phyloP scores from a whole-genome alignment of 2,329 filamentous ascomycete genomes.

The Phaeoacremonium minimum region DNA sequence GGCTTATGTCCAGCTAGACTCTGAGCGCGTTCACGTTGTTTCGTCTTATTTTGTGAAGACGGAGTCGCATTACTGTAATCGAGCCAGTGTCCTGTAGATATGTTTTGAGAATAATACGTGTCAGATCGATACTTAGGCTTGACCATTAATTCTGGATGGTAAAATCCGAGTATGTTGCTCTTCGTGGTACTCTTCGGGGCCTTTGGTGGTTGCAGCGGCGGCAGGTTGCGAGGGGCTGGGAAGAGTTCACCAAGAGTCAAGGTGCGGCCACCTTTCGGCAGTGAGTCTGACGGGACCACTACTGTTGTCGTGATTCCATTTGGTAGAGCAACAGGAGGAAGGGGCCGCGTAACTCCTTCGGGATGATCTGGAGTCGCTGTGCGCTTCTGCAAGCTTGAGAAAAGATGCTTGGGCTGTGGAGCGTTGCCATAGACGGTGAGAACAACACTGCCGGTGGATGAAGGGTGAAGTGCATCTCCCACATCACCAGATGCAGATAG shows the following conservation, averaged over 20 bases:
- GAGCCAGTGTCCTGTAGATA: slow-evolving; percentile 67
- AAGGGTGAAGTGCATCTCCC: slow-evolving; percentile 32
- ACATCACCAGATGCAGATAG: slow-evolving; percentile 19
- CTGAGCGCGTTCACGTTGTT: slow-evolving; percentile 68
- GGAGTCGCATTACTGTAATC: slow-evolving; percentile 63
- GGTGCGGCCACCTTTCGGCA: slow-evolving; percentile 44
- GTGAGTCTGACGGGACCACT: slow-evolving; percentile 44
- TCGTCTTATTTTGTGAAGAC: slow-evolving; percentile 50
- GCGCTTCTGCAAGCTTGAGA: slow-evolving; percentile 73
- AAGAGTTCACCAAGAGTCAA: slow-evolving; percentile 72
- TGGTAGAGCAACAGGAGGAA: slow-evolving; percentile 66
- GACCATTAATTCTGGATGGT: slow-evolving; percentile 35
- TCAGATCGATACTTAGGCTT: slow-evolving; percentile 49
- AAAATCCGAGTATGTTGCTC: slow-evolving; percentile 34
- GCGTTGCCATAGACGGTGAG: slow-evolving; percentile 76
- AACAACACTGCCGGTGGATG: slow-evolving; percentile 50
- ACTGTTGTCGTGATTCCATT: slow-evolving; percentile 69
- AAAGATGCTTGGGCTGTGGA: slow-evolving; percentile 71
- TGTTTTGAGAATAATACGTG: slow-evolving; percentile 62
- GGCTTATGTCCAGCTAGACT: slow-evolving; percentile 60
- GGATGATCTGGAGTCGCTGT: slow-evolving; percentile 18
- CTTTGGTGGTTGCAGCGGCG: slow-evolving; percentile 67
- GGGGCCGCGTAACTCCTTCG: slow-evolving; percentile 28
- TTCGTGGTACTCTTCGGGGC: slow-evolving; percentile 67
- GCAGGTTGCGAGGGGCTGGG: slow-evolving; percentile 60